Evolutionary conservation across 768 basidiomycete species (phyloP).

Genomic region (Tricholoma flavovirens): DNA sequence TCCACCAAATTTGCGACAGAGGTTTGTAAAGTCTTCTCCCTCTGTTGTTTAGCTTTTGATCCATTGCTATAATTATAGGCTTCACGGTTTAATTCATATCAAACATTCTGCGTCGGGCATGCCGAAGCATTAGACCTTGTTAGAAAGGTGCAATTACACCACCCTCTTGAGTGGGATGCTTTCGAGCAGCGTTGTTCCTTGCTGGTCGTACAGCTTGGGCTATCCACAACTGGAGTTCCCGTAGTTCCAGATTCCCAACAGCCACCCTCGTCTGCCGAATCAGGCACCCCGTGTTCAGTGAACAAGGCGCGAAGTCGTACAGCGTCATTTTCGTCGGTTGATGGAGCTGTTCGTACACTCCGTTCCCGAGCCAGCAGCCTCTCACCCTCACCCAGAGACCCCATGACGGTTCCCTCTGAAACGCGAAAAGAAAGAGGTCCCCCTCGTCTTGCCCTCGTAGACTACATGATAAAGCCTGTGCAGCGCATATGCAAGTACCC

Average conservation of each 20-base stretch:
- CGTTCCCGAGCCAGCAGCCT: conserved; percentile 29
- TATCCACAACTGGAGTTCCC: conserved; percentile 14
- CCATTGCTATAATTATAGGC: conserved; percentile 52
- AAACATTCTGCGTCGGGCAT: conserved; percentile 84
- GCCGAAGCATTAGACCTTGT: conserved; percentile 74
- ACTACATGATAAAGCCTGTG: conserved; percentile 96
- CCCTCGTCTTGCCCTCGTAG: conserved; percentile 58
- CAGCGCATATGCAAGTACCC: conserved; percentile 96
- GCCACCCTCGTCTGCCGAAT: conserved; percentile 14
- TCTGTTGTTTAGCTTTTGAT: neutral
- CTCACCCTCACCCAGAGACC: conserved; percentile 27
- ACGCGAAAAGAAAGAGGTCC: conserved; percentile 24
- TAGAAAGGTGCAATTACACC: conserved; percentile 55
- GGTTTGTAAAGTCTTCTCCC: conserved; percentile 28
- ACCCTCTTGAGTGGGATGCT: conserved; percentile 71
- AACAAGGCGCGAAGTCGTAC: conserved; percentile 33
- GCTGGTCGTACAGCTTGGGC: conserved; percentile 38
- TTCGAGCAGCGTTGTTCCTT: conserved; percentile 76
- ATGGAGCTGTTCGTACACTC: conserved; percentile 35
- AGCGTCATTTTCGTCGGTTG: conserved; percentile 48
- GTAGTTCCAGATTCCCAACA: conserved; percentile 19
- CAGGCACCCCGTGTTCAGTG: conserved; percentile 9
- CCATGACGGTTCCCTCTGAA: conserved; percentile 15
- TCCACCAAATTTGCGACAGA: conserved; percentile 54
- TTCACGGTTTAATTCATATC: conserved; percentile 70